phyloP scores from a whole-genome alignment of 768 basidiomycete genomes.

The Mycena vitilis region DNA sequence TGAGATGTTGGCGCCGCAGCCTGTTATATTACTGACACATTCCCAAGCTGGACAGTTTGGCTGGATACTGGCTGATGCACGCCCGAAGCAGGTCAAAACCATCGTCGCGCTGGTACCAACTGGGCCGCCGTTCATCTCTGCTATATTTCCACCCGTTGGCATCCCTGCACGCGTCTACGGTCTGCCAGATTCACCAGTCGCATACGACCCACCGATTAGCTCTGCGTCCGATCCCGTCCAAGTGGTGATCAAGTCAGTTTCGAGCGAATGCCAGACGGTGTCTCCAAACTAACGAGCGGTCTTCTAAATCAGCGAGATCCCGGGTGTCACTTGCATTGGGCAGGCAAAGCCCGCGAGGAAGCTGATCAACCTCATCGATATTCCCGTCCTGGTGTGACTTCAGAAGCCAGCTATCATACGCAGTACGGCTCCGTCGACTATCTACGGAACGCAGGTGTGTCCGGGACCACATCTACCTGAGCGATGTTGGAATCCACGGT shows the following conservation, averaged over 20 bases:
- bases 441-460: slow-evolving; percentile 48
- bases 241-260: slow-evolving; percentile 32
- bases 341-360: slow-evolving; percentile 47
- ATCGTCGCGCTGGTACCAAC: slow-evolving; percentile 53
- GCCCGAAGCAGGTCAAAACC: slow-evolving; percentile 47
- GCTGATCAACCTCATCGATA: slow-evolving; percentile 44
- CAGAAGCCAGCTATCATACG: slow-evolving; percentile 51
- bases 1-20: slow-evolving; percentile 35
- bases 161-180: slow-evolving; percentile 46
- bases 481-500: slow-evolving; percentile 44
- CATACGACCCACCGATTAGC: slow-evolving; percentile 47
- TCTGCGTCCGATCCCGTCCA: slow-evolving; percentile 44
- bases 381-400: slow-evolving; percentile 52
- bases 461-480: slow-evolving; percentile 46
- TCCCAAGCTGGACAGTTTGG: slow-evolving; percentile 51
- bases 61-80: slow-evolving; percentile 51
- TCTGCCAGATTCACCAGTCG: slow-evolving; percentile 49
- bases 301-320: slow-evolving; percentile 23
- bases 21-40: slow-evolving; percentile 49
- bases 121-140: slow-evolving; percentile 51
- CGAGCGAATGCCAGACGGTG: too few relatives aligned
- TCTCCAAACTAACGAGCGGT: not conserved
- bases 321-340: slow-evolving; percentile 42
- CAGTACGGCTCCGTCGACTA: slow-evolving; percentile 50
- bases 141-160: slow-evolving; percentile 41